Evolutionary conservation across 345 rosid species (phyloP), one percentile per base, ranked within the genome.

Genomic region (Eucalyptus marginata): DNA sequence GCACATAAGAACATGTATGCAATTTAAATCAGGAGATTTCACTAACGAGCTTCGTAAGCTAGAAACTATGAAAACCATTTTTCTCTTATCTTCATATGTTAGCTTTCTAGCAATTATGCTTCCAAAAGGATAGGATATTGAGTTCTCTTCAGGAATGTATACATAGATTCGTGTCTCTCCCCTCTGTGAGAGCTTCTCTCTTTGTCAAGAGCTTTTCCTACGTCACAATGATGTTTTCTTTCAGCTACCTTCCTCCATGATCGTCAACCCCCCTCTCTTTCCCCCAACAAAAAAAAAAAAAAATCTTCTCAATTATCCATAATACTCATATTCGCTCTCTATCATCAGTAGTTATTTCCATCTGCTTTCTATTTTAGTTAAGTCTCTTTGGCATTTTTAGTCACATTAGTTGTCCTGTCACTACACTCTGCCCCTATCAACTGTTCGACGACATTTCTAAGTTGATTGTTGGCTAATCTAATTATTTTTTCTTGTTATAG

Each of bases 11-110:
- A 56, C 0, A 1, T 0, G 27, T 24, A 10, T 50, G 52, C 18
- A 50, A 50, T 50, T 50, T 50, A 50, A 50, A 50, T 5, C 18
- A 50, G 18, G 18, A 50, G 18, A 15, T 50, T 2, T 50, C 1
- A 50, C 52, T 50, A 50, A 50, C 18, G 18, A 50, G 52, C 52
- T 50, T 18, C 10, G 58, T 52, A 52, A 17, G 58, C 58, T 52
- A 0, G 24, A 52, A 7, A 52, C 0, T 52, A 52, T 0, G 2
- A 17, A 0, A 52, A 52, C 24, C 4, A 6, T 58, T 58, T 58
- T 58, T 24, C 64, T 24, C 29, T 58, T 22, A 58, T 58, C 13
- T 58, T 24, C 3, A 58, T 22, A 24, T 24, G 29, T 58, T 24
- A 2, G 64, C 29, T 24, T 58, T 58, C 64, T 4, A 58, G 29